Percentiles rank a stretch among this genome's conserved stretches.
phyloP scores from a whole-genome alignment of 1,284 basidiomycete genomes.

The Peniophora sp. region DNA sequence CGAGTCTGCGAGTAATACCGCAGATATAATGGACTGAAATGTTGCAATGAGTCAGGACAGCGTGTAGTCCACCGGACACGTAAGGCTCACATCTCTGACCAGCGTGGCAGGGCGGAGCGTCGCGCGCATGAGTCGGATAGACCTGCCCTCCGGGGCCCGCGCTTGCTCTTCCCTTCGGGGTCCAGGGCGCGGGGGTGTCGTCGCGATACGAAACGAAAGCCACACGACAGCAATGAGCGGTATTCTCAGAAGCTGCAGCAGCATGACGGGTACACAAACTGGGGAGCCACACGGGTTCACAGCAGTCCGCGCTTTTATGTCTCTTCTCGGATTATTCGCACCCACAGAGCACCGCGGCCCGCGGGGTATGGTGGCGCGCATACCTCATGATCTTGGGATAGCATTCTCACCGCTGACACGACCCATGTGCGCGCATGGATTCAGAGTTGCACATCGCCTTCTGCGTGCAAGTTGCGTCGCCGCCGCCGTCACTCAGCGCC shows the following conservation, averaged over 20 bases:
- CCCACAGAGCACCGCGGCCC: too few relatives aligned
- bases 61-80: background rate
- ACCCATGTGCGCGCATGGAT: too few relatives aligned
- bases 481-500: too few relatives aligned
- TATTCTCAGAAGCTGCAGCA: background rate
- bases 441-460: too few relatives aligned
- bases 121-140: background rate
- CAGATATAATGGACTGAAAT: background rate
- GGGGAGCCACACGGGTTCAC: too few relatives aligned
- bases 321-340: too few relatives aligned
- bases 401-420: too few relatives aligned
- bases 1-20: background rate
- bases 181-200: constrained; percentile 1
- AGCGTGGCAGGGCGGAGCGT: background rate
- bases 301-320: too few relatives aligned
- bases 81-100: background rate
- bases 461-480: too few relatives aligned
- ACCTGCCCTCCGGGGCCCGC: background rate
- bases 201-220: background rate
- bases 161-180: constrained; percentile 1
- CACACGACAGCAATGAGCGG: background rate
- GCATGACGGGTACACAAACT: background rate
- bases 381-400: too few relatives aligned
- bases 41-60: background rate
- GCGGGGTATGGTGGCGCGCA: too few relatives aligned